Conservation (phyloP, 2,329 filamentous ascomycete species). For the Xylaria sp. region DNA sequence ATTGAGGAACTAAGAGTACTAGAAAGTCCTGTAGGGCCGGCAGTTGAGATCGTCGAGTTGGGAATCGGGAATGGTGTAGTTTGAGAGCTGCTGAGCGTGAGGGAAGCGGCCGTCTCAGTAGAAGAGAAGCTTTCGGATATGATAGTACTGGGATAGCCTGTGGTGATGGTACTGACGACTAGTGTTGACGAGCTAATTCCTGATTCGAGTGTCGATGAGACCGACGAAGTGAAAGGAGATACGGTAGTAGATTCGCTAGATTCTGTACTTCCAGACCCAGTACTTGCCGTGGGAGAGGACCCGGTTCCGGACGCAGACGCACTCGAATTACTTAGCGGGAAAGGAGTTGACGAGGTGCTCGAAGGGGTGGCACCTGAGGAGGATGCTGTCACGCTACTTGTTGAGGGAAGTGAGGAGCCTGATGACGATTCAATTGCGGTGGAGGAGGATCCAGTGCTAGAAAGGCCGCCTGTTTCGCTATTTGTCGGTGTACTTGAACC, state of each 20-base stretch:
- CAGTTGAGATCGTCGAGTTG: slow-evolving; percentile 35
- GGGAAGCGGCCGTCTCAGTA: slow-evolving; percentile 5
- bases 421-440: slow-evolving; percentile 6
- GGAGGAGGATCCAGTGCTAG: slow-evolving; percentile 15
- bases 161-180: background rate
- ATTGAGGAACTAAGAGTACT: slow-evolving; percentile 17
- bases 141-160: slow-evolving; percentile 6
- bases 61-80: slow-evolving; percentile 36
- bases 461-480: slow-evolving; percentile 20
- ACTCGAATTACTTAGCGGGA: slow-evolving; percentile 33
- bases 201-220: slow-evolving; percentile 8
- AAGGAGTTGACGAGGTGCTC: slow-evolving; percentile 17
- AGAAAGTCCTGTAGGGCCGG: slow-evolving; percentile 30
- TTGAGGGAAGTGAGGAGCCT: slow-evolving; percentile 4
- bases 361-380: slow-evolving; percentile 7
- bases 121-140: slow-evolving; percentile 3
- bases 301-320: slow-evolving; percentile 22
- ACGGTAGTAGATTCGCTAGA: slow-evolving; percentile 5
- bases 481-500: slow-evolving; percentile 2
- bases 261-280: slow-evolving; percentile 14
- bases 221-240: slow-evolving; percentile 8
- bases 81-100: slow-evolving; percentile 28
- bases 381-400: background rate
- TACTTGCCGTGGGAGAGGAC: slow-evolving; percentile 17
- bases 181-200: slow-evolving; percentile 9